These are phyloP conservation scores for Epichloe amarillans DNA, from an alignment of 2,329 filamentous ascomycete species.

Conservation along the genomic window DNA sequence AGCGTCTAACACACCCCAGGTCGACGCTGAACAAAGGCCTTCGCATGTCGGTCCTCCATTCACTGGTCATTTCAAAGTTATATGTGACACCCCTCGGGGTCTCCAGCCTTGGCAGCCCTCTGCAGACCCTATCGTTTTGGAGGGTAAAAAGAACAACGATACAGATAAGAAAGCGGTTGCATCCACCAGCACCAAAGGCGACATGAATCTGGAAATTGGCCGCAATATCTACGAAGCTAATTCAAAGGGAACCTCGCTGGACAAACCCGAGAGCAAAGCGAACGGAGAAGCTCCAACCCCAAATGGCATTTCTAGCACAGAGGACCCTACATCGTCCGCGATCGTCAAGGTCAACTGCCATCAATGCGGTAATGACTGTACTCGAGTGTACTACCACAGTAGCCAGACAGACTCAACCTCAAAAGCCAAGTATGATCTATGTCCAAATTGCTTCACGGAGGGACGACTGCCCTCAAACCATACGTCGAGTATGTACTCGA, in stretches of 20 bases:
- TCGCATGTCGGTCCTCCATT: slow-evolving; percentile 94
- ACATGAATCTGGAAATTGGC: slow-evolving; percentile 82
- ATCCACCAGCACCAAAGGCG: slow-evolving; percentile 55
- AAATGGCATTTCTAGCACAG: slow-evolving; percentile 48
- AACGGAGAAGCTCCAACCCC: slow-evolving; percentile 59
- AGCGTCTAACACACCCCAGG: slow-evolving; percentile 37
- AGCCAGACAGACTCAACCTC: slow-evolving; percentile 42
- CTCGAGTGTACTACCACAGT: slow-evolving; percentile 47
- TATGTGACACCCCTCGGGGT: slow-evolving; percentile 82
- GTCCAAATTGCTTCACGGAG: slow-evolving; percentile 80
- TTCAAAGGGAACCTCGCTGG: slow-evolving; percentile 62
- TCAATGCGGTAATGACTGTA: slow-evolving; percentile 85
- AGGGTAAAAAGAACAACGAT: slow-evolving; percentile 46
- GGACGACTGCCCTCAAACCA: slow-evolving; percentile 71
- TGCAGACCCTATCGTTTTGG: slow-evolving; percentile 54
- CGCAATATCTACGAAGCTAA: slow-evolving; percentile 93
- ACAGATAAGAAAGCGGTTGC: slow-evolving; percentile 65
- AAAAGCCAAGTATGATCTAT: slow-evolving; percentile 73
- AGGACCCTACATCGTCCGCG: slow-evolving; percentile 52
- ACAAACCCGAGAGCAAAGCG: slow-evolving; percentile 54
- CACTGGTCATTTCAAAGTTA: slow-evolving; percentile 92
- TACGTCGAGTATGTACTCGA: slow-evolving; percentile 67
- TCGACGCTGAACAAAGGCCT: slow-evolving; percentile 88
- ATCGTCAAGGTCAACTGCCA: slow-evolving; percentile 68
- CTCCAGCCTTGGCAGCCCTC: slow-evolving; percentile 91